phyloP scores from a whole-genome alignment of 192 early-diverging fungal genomes.

The Mortierella antarctica region DNA sequence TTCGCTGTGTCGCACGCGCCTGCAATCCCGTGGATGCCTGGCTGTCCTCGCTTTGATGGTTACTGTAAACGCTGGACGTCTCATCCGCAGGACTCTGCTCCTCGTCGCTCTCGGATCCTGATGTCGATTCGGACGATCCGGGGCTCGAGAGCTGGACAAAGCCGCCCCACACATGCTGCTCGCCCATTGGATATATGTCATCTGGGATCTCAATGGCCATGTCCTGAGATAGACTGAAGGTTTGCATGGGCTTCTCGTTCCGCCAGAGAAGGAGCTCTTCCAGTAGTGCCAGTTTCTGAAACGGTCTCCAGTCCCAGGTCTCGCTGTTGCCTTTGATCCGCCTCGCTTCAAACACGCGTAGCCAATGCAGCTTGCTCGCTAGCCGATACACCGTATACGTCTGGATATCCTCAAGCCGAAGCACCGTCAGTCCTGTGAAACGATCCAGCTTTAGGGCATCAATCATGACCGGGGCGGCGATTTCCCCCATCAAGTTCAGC shows the following conservation, averaged over 20 bases:
- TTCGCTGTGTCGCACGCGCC: not conserved
- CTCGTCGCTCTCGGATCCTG: constrained; percentile 8
- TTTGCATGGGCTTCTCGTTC: constrained; percentile 25
- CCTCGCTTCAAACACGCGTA: constrained; percentile 30
- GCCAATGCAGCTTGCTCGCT: constrained; percentile 26
- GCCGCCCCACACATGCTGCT: constrained; percentile 13
- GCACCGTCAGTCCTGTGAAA: constrained; percentile 9
- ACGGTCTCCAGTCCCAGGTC: constrained; percentile 36
- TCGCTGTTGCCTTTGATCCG: constrained; percentile 35
- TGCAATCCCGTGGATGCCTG: not conserved
- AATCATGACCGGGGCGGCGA: constrained; percentile 26
- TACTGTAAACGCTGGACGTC: constrained; percentile 2
- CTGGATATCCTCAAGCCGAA: constrained; percentile 32
- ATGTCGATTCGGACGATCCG: not conserved
- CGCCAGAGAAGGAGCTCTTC: constrained; percentile 40
- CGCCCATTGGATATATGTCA: constrained; percentile 30
- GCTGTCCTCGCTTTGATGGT: constrained; percentile 5
- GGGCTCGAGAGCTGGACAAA: constrained; percentile 29
- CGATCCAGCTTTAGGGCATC: constrained; percentile 21
- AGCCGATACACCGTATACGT: constrained; percentile 37
- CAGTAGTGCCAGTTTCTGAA: constrained; percentile 5
- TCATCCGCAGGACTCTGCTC: not conserved
- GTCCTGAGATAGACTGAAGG: constrained; percentile 27
- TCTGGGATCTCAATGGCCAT: constrained; percentile 11
- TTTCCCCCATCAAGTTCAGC: constrained; percentile 25